Percentiles rank a stretch among this genome's conserved stretches.
phyloP scores from a whole-genome alignment of 2,329 filamentous ascomycete genomes.

The Cadophora malorum region DNA sequence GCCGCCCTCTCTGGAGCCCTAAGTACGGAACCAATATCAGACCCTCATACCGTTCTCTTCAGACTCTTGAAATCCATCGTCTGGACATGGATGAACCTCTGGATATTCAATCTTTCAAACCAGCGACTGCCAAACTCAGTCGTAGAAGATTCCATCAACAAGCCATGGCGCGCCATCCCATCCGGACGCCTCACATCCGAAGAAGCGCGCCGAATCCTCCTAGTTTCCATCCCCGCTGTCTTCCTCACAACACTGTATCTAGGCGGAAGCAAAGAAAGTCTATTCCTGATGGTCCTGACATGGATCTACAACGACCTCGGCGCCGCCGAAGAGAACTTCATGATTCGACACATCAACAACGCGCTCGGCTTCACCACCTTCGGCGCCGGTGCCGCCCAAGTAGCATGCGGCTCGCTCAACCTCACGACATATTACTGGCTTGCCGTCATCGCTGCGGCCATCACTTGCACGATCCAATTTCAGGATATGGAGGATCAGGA shows the following conservation, averaged over 20 bases:
- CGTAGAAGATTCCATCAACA: slow-evolving; percentile 45
- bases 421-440: slow-evolving; percentile 22
- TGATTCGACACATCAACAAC: slow-evolving; percentile 27
- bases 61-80: slow-evolving; percentile 20
- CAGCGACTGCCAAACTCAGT: slow-evolving; percentile 43
- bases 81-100: slow-evolving; percentile 41
- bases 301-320: slow-evolving; percentile 33
- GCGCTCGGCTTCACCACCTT: slow-evolving; percentile 31
- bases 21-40: slow-evolving; percentile 1
- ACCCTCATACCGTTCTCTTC: neutral
- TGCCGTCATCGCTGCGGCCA: slow-evolving; percentile 10
- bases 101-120: slow-evolving; percentile 45
- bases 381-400: slow-evolving; percentile 40
- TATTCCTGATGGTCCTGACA: slow-evolving; percentile 23
- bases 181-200: slow-evolving; percentile 42
- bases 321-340: slow-evolving; percentile 23
- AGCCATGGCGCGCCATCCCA: slow-evolving; percentile 46
- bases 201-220: slow-evolving; percentile 39
- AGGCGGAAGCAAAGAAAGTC: slow-evolving; percentile 43
- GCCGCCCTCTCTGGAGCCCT: slow-evolving; percentile 20
- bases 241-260: slow-evolving; percentile 36
- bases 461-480: slow-evolving; percentile 41
- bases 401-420: slow-evolving; percentile 20
- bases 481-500: slow-evolving; percentile 44
- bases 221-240: slow-evolving; percentile 35